Conservation (phyloP, 257 asterid genomes). For the Gentiana dahurica region DNA sequence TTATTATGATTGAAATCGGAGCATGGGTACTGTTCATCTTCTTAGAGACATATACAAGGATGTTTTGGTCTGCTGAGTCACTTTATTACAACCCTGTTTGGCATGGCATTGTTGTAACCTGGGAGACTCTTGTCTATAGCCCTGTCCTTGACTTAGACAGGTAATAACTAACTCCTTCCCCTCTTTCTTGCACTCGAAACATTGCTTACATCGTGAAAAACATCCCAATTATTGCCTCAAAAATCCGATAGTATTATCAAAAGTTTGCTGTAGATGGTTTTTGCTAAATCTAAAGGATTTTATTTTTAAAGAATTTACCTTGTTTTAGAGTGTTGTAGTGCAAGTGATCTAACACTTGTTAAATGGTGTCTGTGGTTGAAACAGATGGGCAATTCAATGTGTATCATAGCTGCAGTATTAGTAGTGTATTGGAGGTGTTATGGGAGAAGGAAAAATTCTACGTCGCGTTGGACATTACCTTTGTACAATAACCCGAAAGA, state of each 20-base stretch:
- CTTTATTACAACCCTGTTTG: conserved; percentile 95
- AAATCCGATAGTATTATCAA: too few relatives aligned
- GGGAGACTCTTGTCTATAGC: conserved; percentile 93
- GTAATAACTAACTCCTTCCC: conserved; percentile 20
- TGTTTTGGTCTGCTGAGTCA: conserved; percentile 97
- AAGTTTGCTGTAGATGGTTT: too few relatives aligned
- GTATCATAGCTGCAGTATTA: conserved; percentile 30
- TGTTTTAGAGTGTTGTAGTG: too few relatives aligned
- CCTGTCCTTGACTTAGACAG: conserved; percentile 94
- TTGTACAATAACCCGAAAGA: conserved; percentile 61
- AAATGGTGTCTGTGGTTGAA: conserved; percentile 4
- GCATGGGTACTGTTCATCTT: conserved; percentile 95
- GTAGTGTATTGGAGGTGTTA: conserved; percentile 75
- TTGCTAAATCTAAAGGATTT: too few relatives aligned
- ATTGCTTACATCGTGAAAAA: too few relatives aligned
- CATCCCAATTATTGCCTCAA: too few relatives aligned
- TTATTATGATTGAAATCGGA: conserved; percentile 67
- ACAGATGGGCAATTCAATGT: conserved; percentile 90
- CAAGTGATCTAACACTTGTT: neutral
- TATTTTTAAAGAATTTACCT: too few relatives aligned
- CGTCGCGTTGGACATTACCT: conserved; percentile 57
- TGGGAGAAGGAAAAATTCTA: conserved; percentile 46
- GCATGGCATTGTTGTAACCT: conserved; percentile 70
- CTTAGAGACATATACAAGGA: conserved; percentile 87
- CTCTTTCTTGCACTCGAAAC: neutral